Evolutionary conservation across 495 filamentous ascomycete genomes (phyloP).

Genomic region (Hamigera avellanea): DNA sequence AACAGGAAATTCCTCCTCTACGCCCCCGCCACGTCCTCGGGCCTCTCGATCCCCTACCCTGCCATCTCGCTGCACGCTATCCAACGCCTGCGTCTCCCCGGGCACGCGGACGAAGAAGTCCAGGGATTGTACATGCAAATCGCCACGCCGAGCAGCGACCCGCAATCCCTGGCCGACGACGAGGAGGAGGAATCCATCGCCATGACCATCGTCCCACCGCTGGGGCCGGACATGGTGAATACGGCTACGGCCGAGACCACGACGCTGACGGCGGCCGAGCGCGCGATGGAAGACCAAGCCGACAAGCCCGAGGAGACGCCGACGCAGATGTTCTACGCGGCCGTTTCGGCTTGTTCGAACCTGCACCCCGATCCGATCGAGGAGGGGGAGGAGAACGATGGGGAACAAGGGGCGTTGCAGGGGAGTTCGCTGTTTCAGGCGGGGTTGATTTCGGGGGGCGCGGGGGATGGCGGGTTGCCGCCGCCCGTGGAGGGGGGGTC

Average conservation of each 20-base stretch:
- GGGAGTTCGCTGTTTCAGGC: conserved; percentile 12
- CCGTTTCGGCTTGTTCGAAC: conserved; percentile 77
- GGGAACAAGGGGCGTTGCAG: conserved; percentile 22
- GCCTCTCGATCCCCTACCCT: conserved; percentile 77
- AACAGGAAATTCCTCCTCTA: conserved; percentile 63
- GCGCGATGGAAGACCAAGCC: conserved; percentile 18
- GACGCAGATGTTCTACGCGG: conserved; percentile 54
- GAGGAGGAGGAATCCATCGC: conserved; percentile 61
- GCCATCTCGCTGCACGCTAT: conserved; percentile 81
- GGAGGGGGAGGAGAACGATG: conserved; percentile 29
- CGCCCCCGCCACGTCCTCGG: conserved; percentile 44
- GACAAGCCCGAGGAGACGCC: conserved; percentile 21
- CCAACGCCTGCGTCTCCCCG: conserved; percentile 44
- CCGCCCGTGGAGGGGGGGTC: conserved; percentile 73
- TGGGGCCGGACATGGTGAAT: conserved; percentile 1
- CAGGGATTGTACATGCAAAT: conserved; percentile 75
- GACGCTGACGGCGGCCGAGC: conserved; percentile 6
- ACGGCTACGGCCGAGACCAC: conserved; percentile 3
- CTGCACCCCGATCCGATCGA: conserved; percentile 72
- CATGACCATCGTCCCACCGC: conserved; percentile 57
- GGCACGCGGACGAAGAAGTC: conserved; percentile 27
- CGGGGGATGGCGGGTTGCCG: conserved; percentile 45
- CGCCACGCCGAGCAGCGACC: conserved; percentile 40
- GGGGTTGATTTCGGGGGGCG: conserved; percentile 16
- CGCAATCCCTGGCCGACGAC: conserved; percentile 39